phyloP scores from a whole-genome alignment of 176 grass and related monocot genomes.

The Tillandsia leiboldiana region DNA sequence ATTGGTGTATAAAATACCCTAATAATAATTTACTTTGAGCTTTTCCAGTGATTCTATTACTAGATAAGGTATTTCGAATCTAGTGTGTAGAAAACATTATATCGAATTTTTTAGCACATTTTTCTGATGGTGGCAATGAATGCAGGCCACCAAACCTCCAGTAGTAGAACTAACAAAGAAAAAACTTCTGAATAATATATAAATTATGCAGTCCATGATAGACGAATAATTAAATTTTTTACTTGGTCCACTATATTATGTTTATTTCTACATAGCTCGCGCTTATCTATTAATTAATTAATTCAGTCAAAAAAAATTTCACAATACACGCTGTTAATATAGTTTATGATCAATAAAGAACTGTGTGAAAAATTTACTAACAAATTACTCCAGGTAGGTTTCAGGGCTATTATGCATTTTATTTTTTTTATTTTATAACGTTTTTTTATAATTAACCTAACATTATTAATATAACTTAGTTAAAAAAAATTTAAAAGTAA shows the following conservation, averaged over 20 bases:
- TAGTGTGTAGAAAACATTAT: conserved; percentile 8
- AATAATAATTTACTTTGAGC: conserved; percentile 24
- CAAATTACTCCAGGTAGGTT: too few species aligned
- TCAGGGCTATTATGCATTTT: too few species aligned
- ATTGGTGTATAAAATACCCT: neutral
- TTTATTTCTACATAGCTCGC: too few species aligned
- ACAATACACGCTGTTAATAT: too few species aligned
- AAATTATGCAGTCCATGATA: neutral
- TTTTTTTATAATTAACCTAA: too few species aligned
- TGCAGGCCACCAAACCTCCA: neutral
- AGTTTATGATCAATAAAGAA: too few species aligned
- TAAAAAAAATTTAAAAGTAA: too few species aligned
- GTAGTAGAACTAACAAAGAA: neutral
- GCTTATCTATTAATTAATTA: too few species aligned
- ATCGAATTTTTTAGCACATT: neutral
- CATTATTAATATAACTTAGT: too few species aligned
- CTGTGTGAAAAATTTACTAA: too few species aligned
- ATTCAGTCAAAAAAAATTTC: too few species aligned
- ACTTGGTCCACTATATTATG: neutral
- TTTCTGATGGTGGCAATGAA: conserved; percentile 20
- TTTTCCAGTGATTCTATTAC: conserved; percentile 15
- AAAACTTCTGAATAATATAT: neutral
- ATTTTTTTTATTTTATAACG: too few species aligned
- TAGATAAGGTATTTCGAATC: conserved; percentile 12
- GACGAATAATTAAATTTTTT: neutral